Evolutionary conservation across 2,329 filamentous ascomycete genomes (phyloP), one percentile per base, ranked within the genome.

Genomic region (Neopestalotiopsis rosae): DNA sequence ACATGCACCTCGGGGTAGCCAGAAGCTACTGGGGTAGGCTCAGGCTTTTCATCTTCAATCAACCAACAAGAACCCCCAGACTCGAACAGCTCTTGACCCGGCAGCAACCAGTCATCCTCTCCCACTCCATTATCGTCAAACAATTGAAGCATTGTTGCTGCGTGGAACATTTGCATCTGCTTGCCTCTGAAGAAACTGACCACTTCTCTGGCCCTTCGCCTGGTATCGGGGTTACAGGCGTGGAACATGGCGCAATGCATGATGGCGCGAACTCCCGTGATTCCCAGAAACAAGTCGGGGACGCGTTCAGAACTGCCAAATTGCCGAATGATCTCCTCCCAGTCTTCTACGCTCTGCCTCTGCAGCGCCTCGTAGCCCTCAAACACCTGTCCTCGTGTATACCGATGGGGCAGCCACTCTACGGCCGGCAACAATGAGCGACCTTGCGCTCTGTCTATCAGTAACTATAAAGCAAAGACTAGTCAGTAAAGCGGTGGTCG

Each of bases 301-400:
- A 59, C 57, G 24, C 24, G 20, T 28, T 59, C 57, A 14, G 57
- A 20, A 30, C 13, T 14, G n/a, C 57, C 24, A 56, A 59, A 14
- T 17, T 59, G n/a, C 20, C 30, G 17, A 7, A 59, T 30, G 6
- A 59, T 59, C 5, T 24, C 57, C 20, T 59, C 57, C 57, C 57
- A 59, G 12, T 30, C 57, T 30, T 59, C 57, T 9, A 59, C 57
- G 57, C 12, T 59, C 20, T 28, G 20, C 6, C 57, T 24, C 20
- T 59, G 57, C n/a, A 59, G 6, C 13, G 57, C 57, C 24, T 59
- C 57, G 57, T 59, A 59, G 57, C 14, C 30, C n/a, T 59, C 57
- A 20, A 59, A 59, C 2, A 59, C 24, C 24, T 59, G 57, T 24
- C 24, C n/a, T 20, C 57, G 57, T 14, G 57, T 59, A 6, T 59